Base-by-base conservation (phyloP, 805 yeast species). In the Saccharomycopsis sp. region DNA sequence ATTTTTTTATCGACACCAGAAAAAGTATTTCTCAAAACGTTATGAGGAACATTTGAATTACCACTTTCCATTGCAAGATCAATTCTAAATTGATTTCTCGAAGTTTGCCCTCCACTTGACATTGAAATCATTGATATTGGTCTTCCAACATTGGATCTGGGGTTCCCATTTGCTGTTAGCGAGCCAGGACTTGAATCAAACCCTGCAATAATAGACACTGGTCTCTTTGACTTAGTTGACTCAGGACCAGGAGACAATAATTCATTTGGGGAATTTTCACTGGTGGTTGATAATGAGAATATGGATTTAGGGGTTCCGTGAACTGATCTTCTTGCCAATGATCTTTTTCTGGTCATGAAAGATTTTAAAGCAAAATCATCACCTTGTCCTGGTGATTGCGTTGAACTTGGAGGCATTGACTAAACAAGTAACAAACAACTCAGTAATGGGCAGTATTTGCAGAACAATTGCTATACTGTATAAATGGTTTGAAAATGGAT, bases 281-380 rank as follows among this genome's bases (percentile, higher is more conserved):
- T 27, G 21, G 19, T 39, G 32, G 14, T 14, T 1, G 34, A 2
- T 3, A 44, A 23, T 18, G 21, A 31, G 29, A 44, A 44, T 13
- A 44, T 18, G 4, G 42, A 38, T 19, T 40, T 43, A 26, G 46
- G 47, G 0, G 48, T 33, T 5, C 44, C 46, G 14, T 45, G 49
- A 13, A 42, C 40, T 12, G 46, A 42, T 26, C 46, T 32, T 34
- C 49, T 39, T 15, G 49, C 49, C 34, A 45, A 30, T 5, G 49
- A 45, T 5, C 49, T 39, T 17, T 39, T 42, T 39, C 49, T 42
- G 5, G 49, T 45, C 10, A 45, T 41, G 23, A 45, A 45, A n/a
- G 44, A 28, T 39, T 45, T 45, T 26, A 42, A 34, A 14, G 47
- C 42, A 31, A 44, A 32, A 6, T 44, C 47, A 17, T 41, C 46